A percentile compares a stretch with the other conserved stretches of the same genome.
Conservation (phyloP, 2,329 filamentous ascomycete genomes). For the Coccinonectria pachysandricola region DNA sequence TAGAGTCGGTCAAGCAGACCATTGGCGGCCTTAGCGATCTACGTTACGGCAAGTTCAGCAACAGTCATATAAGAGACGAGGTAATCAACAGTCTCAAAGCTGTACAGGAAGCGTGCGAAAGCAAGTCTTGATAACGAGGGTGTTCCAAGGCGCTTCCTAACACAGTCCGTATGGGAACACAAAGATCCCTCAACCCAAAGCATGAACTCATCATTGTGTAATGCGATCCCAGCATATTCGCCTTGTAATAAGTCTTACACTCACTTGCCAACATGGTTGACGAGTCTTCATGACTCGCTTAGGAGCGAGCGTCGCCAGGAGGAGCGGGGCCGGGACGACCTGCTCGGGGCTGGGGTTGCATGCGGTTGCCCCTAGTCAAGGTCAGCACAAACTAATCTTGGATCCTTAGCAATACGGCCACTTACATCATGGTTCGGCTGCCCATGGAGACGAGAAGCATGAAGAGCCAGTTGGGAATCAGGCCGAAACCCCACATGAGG, state of each 20-base stretch:
- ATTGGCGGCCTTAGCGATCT: slow-evolving; percentile 72
- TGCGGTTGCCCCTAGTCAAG: slow-evolving; percentile 27
- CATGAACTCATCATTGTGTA: slow-evolving; percentile 6
- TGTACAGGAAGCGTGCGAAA: slow-evolving; percentile 49
- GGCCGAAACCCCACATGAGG: slow-evolving; percentile 53
- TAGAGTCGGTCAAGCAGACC: slow-evolving; percentile 52
- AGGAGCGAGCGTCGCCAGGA: background rate
- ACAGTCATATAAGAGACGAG: slow-evolving; percentile 52
- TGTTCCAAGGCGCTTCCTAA: slow-evolving; percentile 9
- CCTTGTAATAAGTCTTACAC: slow-evolving; percentile 4
- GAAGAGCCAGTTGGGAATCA: slow-evolving; percentile 64
- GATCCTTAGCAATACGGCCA: too few relatives aligned
- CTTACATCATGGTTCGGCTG: slow-evolving; percentile 68
- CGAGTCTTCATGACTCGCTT: slow-evolving; percentile 22
- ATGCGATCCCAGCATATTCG: slow-evolving; percentile 8
- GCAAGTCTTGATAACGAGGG: slow-evolving; percentile 24
- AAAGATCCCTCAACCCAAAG: slow-evolving; percentile 9
- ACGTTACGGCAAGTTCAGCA: slow-evolving; percentile 65
- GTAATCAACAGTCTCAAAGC: slow-evolving; percentile 53
- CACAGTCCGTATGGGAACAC: slow-evolving; percentile 8
- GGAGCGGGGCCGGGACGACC: slow-evolving; percentile 6
- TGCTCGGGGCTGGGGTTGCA: slow-evolving; percentile 12
- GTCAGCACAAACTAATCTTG: too few relatives aligned
- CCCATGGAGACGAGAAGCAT: slow-evolving; percentile 68
- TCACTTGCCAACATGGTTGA: slow-evolving; percentile 6